These are phyloP conservation scores for Euphorbia corollata DNA, from an alignment of 441 rosid genomes.

Conservation along the genomic window DNA sequence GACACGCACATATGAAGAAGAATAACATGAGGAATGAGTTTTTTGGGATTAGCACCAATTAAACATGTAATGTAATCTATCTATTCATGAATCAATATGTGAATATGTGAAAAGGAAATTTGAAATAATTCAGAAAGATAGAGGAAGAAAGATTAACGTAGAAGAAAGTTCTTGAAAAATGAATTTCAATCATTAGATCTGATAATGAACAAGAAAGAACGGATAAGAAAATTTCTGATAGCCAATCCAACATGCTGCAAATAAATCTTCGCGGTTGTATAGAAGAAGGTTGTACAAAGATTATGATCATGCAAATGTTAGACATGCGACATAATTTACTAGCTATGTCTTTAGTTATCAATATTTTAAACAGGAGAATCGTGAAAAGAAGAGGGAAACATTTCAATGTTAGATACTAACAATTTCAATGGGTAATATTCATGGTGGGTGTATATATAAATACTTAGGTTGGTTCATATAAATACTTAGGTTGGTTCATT, in stretches of 20 bases:
- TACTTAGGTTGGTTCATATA: too few species aligned
- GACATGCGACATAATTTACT: not conserved
- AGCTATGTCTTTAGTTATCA: too few species aligned
- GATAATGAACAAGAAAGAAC: not conserved
- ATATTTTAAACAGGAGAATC: not conserved
- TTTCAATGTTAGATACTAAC: not conserved
- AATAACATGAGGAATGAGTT: not conserved
- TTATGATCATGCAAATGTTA: not conserved
- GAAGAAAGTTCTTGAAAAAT: slow-evolving; percentile 1
- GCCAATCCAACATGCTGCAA: not conserved
- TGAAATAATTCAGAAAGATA: not conserved
- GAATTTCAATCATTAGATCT: not conserved
- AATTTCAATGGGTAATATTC: too few species aligned
- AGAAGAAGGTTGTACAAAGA: not conserved
- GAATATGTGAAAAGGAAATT: not conserved
- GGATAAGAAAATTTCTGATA: not conserved
- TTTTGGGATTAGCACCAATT: not conserved
- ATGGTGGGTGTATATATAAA: too few species aligned
- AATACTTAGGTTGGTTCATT: not conserved
- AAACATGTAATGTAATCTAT: not conserved
- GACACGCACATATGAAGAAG: not conserved
- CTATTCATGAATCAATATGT: not conserved
- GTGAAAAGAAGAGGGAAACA: not conserved
- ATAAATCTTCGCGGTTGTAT: not conserved
- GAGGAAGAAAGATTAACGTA: not conserved